Evolutionary conservation across 2,329 filamentous ascomycete genomes (phyloP), one percentile per base, ranked within the genome.

Genomic region (Pseudogymnoascus sp.): DNA sequence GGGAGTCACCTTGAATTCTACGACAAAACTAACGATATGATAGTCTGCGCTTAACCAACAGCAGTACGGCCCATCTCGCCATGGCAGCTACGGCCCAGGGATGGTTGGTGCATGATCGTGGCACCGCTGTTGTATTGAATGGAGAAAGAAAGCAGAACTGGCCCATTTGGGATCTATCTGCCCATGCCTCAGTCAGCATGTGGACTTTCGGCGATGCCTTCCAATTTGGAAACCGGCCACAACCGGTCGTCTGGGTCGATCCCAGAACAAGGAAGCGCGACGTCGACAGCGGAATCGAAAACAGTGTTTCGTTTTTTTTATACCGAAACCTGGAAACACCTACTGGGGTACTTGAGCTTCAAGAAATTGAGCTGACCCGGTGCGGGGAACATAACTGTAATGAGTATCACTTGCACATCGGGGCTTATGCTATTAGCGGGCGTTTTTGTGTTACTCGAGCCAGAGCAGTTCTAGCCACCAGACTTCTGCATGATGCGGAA

Each of bases 71-170:
- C 69, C 11, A 68, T 71, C 63, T 42, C 69, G 72, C 6, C 71
- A 73, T 36, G 69, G 68, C 53, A 81, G 78, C 71, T 85, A 85
- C 69, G 82, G 83, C 28, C 79, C 83, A 63, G 83, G 83, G 62
- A 83, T 84, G 79, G 81, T 84, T 64, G 81, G 81, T 65, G 83
- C 80, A 71, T 86, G 69, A 74, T 34, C 12, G n/a, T 56, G n/a
- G 50, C 12, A 18, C 14, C 2, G 5, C 25, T 18, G 50, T 56
- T 56, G 28, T 34, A 56, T 56, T 28, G 21, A 28, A 31, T 34
- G 50, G 50, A 56, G 28, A 56, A 31, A 34, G 46, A 56, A 34
- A 56, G 50, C 50, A 56, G 16, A 16, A 34, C 28, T 56, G 28
- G 50, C 28, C 50, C 50, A 18, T 56, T 34, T 18, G 50, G 50